A percentile compares a stretch with the other conserved stretches of the same genome.
These are phyloP conservation scores for Umbilicaria muhlenbergii DNA, from an alignment of 495 filamentous ascomycete genomes.

Conservation along the genomic window DNA sequence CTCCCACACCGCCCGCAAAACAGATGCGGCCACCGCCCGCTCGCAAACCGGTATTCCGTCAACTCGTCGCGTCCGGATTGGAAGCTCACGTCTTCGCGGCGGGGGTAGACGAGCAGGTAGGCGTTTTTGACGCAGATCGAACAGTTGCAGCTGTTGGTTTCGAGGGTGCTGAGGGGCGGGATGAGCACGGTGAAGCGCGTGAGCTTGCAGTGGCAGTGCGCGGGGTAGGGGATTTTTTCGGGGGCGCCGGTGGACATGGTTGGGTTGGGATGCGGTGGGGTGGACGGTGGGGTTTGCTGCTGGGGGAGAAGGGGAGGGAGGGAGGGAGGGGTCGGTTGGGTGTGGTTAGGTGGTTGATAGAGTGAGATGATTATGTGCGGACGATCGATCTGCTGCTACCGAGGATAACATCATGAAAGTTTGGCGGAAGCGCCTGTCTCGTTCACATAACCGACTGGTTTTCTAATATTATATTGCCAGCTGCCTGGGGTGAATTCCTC, in stretches of 20 bases:
- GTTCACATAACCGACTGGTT: too few relatives aligned
- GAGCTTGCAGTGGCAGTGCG: conserved; percentile 39
- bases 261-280: background rate
- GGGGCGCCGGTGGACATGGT: background rate
- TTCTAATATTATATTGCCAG: too few relatives aligned
- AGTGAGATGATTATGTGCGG: too few relatives aligned
- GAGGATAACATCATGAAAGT: too few relatives aligned
- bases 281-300: too few relatives aligned
- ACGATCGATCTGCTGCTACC: too few relatives aligned
- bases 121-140: conserved; percentile 31
- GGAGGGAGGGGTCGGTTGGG: too few relatives aligned
- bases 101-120: conserved; percentile 24
- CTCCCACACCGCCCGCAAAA: conserved; percentile 29
- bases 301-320: too few relatives aligned
- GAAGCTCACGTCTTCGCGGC: conserved; percentile 14
- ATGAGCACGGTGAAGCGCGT: conserved; percentile 29
- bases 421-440: too few relatives aligned
- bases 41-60: conserved; percentile 22
- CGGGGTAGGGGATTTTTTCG: conserved; percentile 22
- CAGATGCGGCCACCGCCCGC: conserved; percentile 21
- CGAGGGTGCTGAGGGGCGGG: conserved; percentile 14
- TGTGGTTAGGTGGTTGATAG: too few relatives aligned
- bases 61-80: conserved; percentile 11
- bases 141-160: conserved; percentile 35
- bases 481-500: too few relatives aligned